Percentiles rank a stretch among this genome's conserved stretches.
phyloP scores from a whole-genome alignment of 768 basidiomycete genomes.

The Pisolithus orientalis region DNA sequence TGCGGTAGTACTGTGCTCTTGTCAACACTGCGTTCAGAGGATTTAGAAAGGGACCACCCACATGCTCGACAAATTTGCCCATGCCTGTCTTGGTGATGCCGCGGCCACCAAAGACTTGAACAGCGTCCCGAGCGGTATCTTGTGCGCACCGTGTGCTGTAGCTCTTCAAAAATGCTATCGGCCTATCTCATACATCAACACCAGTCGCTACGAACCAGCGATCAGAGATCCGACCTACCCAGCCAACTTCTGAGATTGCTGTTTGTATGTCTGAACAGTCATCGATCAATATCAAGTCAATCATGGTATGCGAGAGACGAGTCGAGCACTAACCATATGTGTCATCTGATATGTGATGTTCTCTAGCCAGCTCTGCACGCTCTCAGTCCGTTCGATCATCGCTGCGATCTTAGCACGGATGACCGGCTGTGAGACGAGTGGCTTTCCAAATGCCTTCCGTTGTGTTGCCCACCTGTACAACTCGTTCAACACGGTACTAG shows the following conservation, averaged over 20 bases:
- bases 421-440: constrained; percentile 75
- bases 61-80: constrained; percentile 55
- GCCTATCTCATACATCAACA: constrained; percentile 30
- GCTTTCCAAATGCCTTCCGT: constrained; percentile 89
- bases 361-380: constrained; percentile 82
- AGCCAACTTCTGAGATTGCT: constrained; percentile 67
- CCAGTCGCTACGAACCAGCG: not conserved
- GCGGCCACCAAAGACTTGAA: constrained; percentile 78
- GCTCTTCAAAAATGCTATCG: constrained; percentile 78
- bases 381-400: constrained; percentile 85
- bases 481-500: not conserved
- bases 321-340: constrained; percentile 49
- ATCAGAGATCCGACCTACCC: constrained; percentile 38
- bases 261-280: constrained; percentile 49
- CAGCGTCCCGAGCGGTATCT: constrained; percentile 75
- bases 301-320: not conserved
- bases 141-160: constrained; percentile 70
- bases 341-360: constrained; percentile 84
- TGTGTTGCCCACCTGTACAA: constrained; percentile 73
- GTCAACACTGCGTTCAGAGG: constrained; percentile 8
- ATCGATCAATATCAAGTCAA: constrained; percentile 1
- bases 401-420: constrained; percentile 81
- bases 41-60: constrained; percentile 16
- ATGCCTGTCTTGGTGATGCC: constrained; percentile 76
- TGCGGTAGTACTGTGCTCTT: constrained; percentile 22